phyloP scores from a whole-genome alignment of 179 eudicot species.

The Gypsophila paniculata region DNA sequence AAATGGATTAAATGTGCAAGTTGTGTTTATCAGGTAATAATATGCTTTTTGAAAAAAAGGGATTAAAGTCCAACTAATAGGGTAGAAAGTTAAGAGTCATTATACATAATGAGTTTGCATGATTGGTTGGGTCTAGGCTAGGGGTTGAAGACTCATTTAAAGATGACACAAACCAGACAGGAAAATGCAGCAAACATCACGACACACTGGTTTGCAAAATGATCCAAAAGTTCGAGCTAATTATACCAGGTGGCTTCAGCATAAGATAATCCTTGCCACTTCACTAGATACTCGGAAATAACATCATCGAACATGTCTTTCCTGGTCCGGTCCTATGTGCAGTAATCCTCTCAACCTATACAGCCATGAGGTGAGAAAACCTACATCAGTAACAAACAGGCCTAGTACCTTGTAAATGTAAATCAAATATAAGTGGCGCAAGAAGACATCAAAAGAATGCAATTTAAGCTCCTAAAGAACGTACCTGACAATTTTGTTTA shows the following conservation, averaged over 20 bases:
- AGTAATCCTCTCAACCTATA: slow-evolving; percentile 91
- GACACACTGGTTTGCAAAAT: slow-evolving; percentile 6
- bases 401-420: neutral
- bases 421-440: neutral
- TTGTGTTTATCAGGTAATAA: no score
- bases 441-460: slow-evolving; percentile 10
- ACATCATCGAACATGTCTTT: slow-evolving; percentile 58
- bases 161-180: slow-evolving; percentile 39
- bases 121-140: no score
- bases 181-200: neutral
- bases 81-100: no score
- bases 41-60: no score
- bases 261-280: slow-evolving; percentile 98
- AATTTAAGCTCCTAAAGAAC: slow-evolving; percentile 1
- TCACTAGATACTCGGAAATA: slow-evolving; percentile 80
- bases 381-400: neutral
- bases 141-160: no score
- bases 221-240: slow-evolving; percentile 7
- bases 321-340: slow-evolving; percentile 67
- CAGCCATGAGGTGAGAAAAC: slow-evolving; percentile 17
- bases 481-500: slow-evolving; percentile 91
- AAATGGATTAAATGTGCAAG: no score
- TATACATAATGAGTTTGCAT: no score
- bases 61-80: no score
- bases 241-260: slow-evolving; percentile 98